Percentiles rank a stretch among this genome's conserved stretches.
phyloP scores from a whole-genome alignment of 352 stramenopile genomes.

The Phytopythium boreale region DNA sequence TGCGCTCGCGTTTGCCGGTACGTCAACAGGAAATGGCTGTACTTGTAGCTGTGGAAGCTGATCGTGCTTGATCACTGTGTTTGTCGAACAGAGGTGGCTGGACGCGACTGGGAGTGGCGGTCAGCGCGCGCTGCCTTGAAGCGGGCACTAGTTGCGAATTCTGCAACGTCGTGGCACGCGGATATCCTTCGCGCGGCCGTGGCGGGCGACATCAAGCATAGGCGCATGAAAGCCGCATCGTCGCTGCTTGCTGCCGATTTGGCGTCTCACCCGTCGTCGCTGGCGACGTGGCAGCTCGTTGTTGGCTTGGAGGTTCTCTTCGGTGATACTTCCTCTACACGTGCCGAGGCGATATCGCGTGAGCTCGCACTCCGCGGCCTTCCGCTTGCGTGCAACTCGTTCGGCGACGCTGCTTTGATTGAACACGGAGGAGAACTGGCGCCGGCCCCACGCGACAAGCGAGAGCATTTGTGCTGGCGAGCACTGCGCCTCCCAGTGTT shows the following conservation, averaged over 20 bases:
- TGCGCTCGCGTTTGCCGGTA: conserved; percentile 45
- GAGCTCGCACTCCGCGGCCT: conserved; percentile 37
- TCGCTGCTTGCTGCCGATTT: conserved; percentile 30
- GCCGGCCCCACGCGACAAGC: not conserved
- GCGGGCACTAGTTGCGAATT: conserved; percentile 30
- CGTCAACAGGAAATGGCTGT: not conserved
- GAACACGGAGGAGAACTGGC: not conserved
- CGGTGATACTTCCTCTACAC: conserved; percentile 20
- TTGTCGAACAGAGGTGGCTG: conserved; percentile 24
- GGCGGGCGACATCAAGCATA: conserved; percentile 31
- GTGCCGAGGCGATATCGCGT: conserved; percentile 22
- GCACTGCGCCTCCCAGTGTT: not conserved
- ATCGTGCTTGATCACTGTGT: not conserved
- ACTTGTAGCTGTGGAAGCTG: conserved; percentile 1
- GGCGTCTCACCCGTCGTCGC: conserved; percentile 26
- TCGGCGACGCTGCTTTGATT: conserved; percentile 17
- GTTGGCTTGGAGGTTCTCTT: conserved; percentile 56
- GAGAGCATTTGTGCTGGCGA: conserved; percentile 1
- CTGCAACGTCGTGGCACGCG: conserved; percentile 15
- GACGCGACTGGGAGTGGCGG: conserved; percentile 46
- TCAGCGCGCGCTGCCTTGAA: conserved; percentile 33
- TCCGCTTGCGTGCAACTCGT: conserved; percentile 27
- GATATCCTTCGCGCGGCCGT: conserved; percentile 36
- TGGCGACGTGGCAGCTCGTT: conserved; percentile 48
- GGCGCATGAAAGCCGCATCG: conserved; percentile 41